These are phyloP conservation scores for Favolaschia claudopus DNA, from an alignment of 768 basidiomycete species.

Conservation along the genomic window DNA sequence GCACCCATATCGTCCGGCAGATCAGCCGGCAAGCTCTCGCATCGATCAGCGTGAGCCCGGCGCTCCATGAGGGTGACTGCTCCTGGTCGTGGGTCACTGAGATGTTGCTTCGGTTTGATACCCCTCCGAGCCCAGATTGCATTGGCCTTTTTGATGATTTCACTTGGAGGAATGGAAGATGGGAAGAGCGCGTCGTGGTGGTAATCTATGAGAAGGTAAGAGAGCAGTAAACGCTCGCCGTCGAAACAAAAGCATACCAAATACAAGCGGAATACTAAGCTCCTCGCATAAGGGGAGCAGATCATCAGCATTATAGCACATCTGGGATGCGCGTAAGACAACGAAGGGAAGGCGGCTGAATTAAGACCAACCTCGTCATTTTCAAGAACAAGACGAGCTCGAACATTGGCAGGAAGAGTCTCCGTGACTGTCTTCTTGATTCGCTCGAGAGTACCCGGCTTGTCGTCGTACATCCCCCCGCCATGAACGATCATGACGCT, in stretches of 20 bases:
- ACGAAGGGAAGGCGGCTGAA: not conserved
- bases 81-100: constrained; percentile 88
- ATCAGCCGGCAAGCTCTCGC: constrained; percentile 67
- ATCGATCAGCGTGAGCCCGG: constrained; percentile 88
- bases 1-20: constrained; percentile 73
- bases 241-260: constrained; percentile 49
- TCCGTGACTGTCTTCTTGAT: constrained; percentile 74
- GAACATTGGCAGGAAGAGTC: constrained; percentile 66
- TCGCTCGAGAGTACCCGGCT: constrained; percentile 69
- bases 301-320: constrained; percentile 92
- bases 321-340: constrained; percentile 31
- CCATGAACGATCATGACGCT: constrained; percentile 91
- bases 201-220: constrained; percentile 58
- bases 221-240: constrained; percentile 39
- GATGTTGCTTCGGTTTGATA: constrained; percentile 91
- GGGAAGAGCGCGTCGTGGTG: constrained; percentile 83
- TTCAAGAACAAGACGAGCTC: constrained; percentile 84
- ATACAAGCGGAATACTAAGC: constrained; percentile 75
- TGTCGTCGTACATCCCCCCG: constrained; percentile 86
- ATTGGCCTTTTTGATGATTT: constrained; percentile 79
- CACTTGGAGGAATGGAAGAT: constrained; percentile 63
- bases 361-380: constrained; percentile 80
- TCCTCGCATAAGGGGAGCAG: constrained; percentile 88
- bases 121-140: constrained; percentile 77
- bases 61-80: constrained; percentile 85